Conservation (phyloP, 2,329 filamentous ascomycete genomes). For the Exophiala sp. region DNA sequence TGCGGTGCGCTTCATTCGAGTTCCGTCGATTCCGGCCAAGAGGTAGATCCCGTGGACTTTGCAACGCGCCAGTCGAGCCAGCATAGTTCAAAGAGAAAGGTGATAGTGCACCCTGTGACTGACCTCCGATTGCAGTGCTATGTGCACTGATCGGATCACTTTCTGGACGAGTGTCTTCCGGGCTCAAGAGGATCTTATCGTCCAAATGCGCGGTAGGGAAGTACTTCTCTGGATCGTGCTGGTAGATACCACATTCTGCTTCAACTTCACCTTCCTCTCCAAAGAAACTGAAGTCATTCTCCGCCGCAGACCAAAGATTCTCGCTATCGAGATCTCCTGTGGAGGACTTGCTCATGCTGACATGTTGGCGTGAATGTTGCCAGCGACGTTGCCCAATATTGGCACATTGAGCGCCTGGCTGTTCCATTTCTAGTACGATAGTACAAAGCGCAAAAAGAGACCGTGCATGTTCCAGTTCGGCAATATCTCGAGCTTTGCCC, state of each 20-base stretch:
- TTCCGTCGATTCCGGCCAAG: constrained; percentile 26
- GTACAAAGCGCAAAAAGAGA: constrained; percentile 51
- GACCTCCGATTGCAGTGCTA: constrained; percentile 8
- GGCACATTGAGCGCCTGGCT: constrained; percentile 24
- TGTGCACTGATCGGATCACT: constrained; percentile 18
- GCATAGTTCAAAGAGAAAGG: constrained; percentile 19
- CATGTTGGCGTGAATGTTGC: constrained; percentile 42
- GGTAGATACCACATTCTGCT: constrained; percentile 47
- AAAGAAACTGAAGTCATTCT: constrained; percentile 58
- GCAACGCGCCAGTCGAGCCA: constrained; percentile 9
- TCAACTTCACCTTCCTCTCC: constrained; percentile 41
- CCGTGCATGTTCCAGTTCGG: constrained; percentile 46
- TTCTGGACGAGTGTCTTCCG: constrained; percentile 32
- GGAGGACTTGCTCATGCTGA: constrained; percentile 47
- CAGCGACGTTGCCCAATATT: constrained; percentile 30
- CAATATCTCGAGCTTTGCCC: constrained; percentile 45
- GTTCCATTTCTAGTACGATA: constrained; percentile 52
- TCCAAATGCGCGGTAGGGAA: constrained; percentile 42
- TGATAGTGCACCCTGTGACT: constrained; percentile 11
- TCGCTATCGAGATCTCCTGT: constrained; percentile 57
- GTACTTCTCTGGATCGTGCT: constrained; percentile 40
- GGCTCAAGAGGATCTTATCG: constrained; percentile 40
- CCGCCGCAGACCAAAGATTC: constrained; percentile 54
- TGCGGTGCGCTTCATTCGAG: constrained; percentile 23
- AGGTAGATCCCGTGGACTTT: constrained; percentile 25